Base-by-base conservation (phyloP, 1,284 basidiomycete species). In the Cryptococcus sp. region DNA sequence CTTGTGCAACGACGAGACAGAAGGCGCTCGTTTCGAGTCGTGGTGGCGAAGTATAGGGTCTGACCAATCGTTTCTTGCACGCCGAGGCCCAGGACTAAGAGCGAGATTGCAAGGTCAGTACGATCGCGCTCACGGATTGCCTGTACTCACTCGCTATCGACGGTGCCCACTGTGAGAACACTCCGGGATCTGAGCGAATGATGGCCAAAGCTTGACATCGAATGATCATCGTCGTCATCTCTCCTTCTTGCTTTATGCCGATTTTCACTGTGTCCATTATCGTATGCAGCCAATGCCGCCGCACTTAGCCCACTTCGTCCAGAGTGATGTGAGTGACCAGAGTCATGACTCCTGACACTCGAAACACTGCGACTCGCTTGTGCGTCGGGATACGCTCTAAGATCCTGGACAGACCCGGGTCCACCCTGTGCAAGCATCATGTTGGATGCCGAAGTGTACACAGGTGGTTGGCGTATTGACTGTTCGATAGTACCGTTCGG, bases 211-310 rank as follows among this genome's bases (percentile, higher is more conserved):
- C 89, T 91, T 56, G 89, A 90, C 84, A 90, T 88, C 45, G 90
- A 92, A 76, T 91, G 90, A 75, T 92, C 90, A 74, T 93, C 91
- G 74, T 93, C 91, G 65, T 85, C 87, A 69, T 91, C 88, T 72
- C 88, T 83, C 72, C 88, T 85, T 66, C 91, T 85, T 60, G 87
- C 88, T 81, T 93, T 93, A 54, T 85, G 78, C 51, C 90, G 84
- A 71, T 65, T 57, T 46, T 53, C 53, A 10, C 20, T 60, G 42
- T 56, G 50, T 54, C 51, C 25, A 13, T 57, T 57, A 59, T 82
- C 69, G 27, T 67, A 64, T n/a, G 58, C 67, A n/a, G 59, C 53
- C 20, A 69, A 38, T 1, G 65, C 65, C 2, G 60, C 54, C 1
- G 57, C 57, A 23, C 58, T 64, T 19, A 68, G 49, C 53, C 54